phyloP scores from a whole-genome alignment of 2,329 filamentous ascomycete species.

The Escovopsis sp. region DNA sequence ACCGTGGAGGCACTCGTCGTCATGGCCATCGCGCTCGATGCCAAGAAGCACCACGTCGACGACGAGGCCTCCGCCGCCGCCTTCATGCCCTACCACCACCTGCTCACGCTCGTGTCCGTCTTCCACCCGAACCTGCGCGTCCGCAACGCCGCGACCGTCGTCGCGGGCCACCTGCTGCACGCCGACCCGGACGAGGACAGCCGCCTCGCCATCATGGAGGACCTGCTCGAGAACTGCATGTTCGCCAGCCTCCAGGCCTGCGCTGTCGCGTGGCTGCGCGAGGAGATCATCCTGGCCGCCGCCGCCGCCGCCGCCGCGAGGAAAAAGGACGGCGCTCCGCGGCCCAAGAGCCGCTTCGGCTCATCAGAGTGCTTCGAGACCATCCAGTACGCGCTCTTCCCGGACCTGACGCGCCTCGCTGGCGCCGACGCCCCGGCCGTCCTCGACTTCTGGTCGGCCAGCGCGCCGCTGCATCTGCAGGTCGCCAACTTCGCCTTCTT shows the following conservation, averaged over 20 bases:
- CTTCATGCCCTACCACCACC: slow-evolving; percentile 47
- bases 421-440: slow-evolving; percentile 28
- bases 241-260: slow-evolving; percentile 48
- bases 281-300: slow-evolving; percentile 34
- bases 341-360: slow-evolving; percentile 27
- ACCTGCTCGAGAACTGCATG: slow-evolving; percentile 50
- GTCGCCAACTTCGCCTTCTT: slow-evolving; percentile 47
- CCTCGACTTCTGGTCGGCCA: slow-evolving; percentile 36
- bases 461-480: slow-evolving; percentile 41
- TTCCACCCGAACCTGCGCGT: slow-evolving; percentile 41
- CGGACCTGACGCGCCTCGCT: slow-evolving; percentile 34
- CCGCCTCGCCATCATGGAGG: slow-evolving; percentile 46
- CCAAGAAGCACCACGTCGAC: slow-evolving; percentile 27
- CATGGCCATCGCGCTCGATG: slow-evolving; percentile 44
- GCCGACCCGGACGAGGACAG: slow-evolving; percentile 43
- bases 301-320: slow-evolving; percentile 25
- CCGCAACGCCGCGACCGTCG: slow-evolving; percentile 37
- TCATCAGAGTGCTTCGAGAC: slow-evolving; percentile 40
- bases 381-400: slow-evolving; percentile 48
- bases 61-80: slow-evolving; percentile 16
- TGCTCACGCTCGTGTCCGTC: slow-evolving; percentile 40
- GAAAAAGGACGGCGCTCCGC: slow-evolving; percentile 7
- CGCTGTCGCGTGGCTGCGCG: slow-evolving; percentile 48
- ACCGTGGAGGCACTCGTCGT: slow-evolving; percentile 45
- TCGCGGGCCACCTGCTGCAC: slow-evolving; percentile 41